phyloP scores from a whole-genome alignment of 345 rosid genomes.

The Zanthoxylum bungeanum region DNA sequence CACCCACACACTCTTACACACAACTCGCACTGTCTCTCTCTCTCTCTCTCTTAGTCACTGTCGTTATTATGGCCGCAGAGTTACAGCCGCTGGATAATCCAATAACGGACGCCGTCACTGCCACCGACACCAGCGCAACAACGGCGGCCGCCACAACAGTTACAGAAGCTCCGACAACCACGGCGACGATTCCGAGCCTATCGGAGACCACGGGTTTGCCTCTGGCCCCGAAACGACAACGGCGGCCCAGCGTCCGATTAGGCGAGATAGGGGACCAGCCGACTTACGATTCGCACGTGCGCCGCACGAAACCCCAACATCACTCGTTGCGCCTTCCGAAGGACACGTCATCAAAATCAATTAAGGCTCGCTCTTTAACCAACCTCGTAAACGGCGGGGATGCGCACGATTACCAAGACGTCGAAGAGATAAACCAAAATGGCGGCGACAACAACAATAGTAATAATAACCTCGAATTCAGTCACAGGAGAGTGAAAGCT shows the following conservation, averaged over 20 bases:
- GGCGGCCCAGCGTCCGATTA: conserved; percentile 72
- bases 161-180: conserved; percentile 8
- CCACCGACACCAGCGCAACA: not conserved
- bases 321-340: conserved; percentile 33
- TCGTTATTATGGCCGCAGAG: conserved; percentile 36
- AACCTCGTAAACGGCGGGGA: conserved; percentile 54
- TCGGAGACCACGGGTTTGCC: conserved; percentile 32
- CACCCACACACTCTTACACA: conserved; percentile 4
- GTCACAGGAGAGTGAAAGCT: conserved; percentile 35
- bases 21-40: not conserved
- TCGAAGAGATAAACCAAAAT: conserved; percentile 23
- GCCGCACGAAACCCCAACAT: conserved; percentile 38
- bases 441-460: conserved; percentile 28
- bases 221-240: conserved; percentile 48
- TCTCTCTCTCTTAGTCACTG: not conserved
- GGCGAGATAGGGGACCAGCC: conserved; percentile 70
- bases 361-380: conserved; percentile 57
- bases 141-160: not conserved
- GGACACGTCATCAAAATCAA: conserved; percentile 38
- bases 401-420: conserved; percentile 27
- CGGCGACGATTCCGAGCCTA: conserved; percentile 15
- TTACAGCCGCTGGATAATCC: conserved; percentile 36
- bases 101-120: conserved; percentile 2
- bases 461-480: conserved; percentile 23
- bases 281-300: conserved; percentile 37